Evolutionary conservation across 2,329 filamentous ascomycete species (phyloP).

Genomic region (Remersonia thermophila): DNA sequence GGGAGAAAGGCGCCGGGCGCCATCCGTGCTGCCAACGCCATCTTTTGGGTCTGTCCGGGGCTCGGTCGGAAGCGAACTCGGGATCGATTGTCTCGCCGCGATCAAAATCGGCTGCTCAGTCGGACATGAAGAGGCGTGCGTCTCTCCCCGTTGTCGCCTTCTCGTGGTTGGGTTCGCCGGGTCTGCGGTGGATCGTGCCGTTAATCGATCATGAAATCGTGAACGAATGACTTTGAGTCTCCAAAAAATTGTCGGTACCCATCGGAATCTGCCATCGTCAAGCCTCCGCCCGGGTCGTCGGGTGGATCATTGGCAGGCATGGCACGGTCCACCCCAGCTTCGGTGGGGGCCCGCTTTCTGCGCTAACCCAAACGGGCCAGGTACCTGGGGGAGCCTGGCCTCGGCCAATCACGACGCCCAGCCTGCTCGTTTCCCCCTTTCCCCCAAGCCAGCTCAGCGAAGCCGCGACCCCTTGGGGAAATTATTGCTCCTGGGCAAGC

Average conservation of each 20-base stretch:
- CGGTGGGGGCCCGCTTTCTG: conserved; percentile 5
- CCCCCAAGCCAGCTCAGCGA: conserved; percentile 22
- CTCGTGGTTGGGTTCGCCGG: neutral
- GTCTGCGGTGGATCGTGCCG: neutral
- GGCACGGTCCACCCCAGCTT: conserved; percentile 15
- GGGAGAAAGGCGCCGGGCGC: conserved; percentile 14
- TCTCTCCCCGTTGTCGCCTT: neutral
- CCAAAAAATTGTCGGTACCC: conserved; percentile 17
- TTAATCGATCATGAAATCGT: neutral
- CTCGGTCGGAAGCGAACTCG: too few relatives aligned
- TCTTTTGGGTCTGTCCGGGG: conserved; percentile 1
- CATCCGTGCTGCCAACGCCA: conserved; percentile 17
- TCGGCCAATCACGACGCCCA: conserved; percentile 16
- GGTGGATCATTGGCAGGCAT: conserved; percentile 6
- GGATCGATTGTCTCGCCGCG: neutral
- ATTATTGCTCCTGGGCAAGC: conserved; percentile 17
- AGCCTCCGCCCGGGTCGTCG: neutral
- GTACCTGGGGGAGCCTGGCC: conserved; percentile 16
- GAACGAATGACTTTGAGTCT: neutral
- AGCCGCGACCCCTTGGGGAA: conserved; percentile 17
- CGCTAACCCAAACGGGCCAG: conserved; percentile 11
- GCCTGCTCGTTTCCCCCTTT: conserved; percentile 24
- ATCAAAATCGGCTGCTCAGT: too few relatives aligned
- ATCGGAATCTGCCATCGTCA: conserved; percentile 8
- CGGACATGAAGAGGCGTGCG: neutral